Percentiles rank a stretch among this genome's conserved stretches.
Evolutionary conservation across 176 grass and related monocot species (phyloP).

Genomic region (Musa beccarii): DNA sequence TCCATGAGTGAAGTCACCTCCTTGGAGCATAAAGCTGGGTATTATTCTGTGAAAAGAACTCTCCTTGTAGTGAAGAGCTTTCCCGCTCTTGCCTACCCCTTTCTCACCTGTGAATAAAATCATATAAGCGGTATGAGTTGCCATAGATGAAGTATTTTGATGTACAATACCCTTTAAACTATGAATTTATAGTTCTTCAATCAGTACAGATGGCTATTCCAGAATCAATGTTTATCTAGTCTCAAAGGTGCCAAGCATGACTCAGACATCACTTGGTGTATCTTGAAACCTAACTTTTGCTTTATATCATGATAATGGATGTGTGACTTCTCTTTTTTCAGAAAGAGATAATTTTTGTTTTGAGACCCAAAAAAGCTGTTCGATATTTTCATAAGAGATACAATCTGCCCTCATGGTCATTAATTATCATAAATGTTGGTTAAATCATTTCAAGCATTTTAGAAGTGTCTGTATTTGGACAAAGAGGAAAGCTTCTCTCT

Average conservation of each 20-base stretch:
- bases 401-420: not conserved
- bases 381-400: no score
- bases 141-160: not conserved
- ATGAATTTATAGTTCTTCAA: not conserved
- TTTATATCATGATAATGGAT: no score
- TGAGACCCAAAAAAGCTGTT: no score
- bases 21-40: constrained; percentile 94
- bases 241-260: not conserved
- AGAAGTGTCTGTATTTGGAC: not conserved
- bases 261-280: no score
- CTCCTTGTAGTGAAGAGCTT: constrained; percentile 89
- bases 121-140: not conserved
- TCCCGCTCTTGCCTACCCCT: constrained; percentile 74
- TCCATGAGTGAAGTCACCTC: constrained; percentile 94
- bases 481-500: not conserved
- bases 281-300: no score
- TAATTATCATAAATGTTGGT: not conserved
- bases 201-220: not conserved
- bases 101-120: constrained; percentile 52
- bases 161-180: not conserved
- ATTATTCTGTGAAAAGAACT: constrained; percentile 86
- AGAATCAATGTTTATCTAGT: not conserved
- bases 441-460: not conserved
- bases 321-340: no score
- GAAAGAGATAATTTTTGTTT: no score